A percentile compares a stretch with the other conserved stretches of the same genome.
phyloP scores from a whole-genome alignment of 306 rosid species.

The Sophora flavescens region DNA sequence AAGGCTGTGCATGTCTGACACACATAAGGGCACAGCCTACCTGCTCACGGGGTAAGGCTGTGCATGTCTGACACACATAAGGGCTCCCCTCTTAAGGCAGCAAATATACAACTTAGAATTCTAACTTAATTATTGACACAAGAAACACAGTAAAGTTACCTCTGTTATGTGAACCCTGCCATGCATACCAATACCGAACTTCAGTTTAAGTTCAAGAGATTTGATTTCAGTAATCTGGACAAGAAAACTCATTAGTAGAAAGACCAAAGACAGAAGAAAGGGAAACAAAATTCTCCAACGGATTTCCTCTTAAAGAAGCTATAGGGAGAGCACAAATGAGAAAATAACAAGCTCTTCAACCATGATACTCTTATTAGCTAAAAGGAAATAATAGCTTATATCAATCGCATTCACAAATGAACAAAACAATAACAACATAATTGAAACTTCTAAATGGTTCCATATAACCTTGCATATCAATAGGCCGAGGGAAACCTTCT shows the following conservation, averaged over 20 bases:
- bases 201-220: conserved; percentile 78
- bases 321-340: not conserved
- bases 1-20: not conserved
- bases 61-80: not conserved
- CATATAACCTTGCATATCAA: not conserved
- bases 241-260: conserved; percentile 22
- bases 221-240: conserved; percentile 83
- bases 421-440: conserved; percentile 16
- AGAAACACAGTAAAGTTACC: conserved; percentile 53
- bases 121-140: conserved; percentile 13
- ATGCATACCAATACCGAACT: conserved; percentile 79
- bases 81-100: not conserved
- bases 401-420: conserved; percentile 18
- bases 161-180: conserved; percentile 92
- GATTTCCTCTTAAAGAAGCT: not conserved
- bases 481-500: conserved; percentile 5
- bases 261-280: conserved; percentile 4
- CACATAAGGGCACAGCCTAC: no score
- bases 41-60: not conserved
- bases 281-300: not conserved
- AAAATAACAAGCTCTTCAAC: conserved; percentile 3
- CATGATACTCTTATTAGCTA: conserved; percentile 9
- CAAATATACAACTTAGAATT: conserved; percentile 23
- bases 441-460: conserved; percentile 18
- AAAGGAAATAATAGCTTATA: not conserved